Evolutionary conservation across 139 green algal genomes (phyloP).

Genomic region (Chlorella sorokiniana): DNA sequence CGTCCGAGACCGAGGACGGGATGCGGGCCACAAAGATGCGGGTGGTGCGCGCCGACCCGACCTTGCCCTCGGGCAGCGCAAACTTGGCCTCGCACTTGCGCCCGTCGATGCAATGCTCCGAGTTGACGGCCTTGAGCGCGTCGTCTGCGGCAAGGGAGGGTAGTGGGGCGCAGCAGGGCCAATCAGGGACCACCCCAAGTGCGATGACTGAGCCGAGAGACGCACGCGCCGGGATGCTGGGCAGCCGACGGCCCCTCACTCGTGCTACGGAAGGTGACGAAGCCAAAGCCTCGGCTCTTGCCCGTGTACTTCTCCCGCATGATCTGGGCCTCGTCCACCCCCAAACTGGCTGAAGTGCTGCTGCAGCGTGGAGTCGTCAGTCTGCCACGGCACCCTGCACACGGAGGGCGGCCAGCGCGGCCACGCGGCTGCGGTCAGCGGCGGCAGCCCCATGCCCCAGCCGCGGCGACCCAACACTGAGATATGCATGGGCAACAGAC

Average conservation of each 20-base stretch:
- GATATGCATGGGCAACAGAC: too few relatives aligned
- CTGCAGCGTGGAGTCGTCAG: conserved; percentile 70
- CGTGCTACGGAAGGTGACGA: conserved; percentile 67
- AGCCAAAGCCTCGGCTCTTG: conserved; percentile 69
- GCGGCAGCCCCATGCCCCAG: too few relatives aligned
- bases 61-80: conserved; percentile 72
- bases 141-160: conserved; percentile 4
- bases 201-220: too few relatives aligned
- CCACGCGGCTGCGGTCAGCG: too few relatives aligned
- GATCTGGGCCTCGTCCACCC: conserved; percentile 71
- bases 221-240: neutral
- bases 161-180: neutral
- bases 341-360: conserved; percentile 81
- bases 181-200: too few relatives aligned
- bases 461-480: too few relatives aligned
- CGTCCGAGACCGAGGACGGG: conserved; percentile 74
- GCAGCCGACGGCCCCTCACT: neutral
- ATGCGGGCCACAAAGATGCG: conserved; percentile 92
- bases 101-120: conserved; percentile 64
- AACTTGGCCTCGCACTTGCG: conserved; percentile 80
- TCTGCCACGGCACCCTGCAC: conserved; percentile 76
- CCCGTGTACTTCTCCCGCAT: conserved; percentile 76
- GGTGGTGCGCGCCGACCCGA: conserved; percentile 52
- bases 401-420: neutral
- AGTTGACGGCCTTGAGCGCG: neutral